These are phyloP conservation scores for Trichosanthes truncata DNA, from an alignment of 306 rosid genomes.

Conservation along the genomic window DNA sequence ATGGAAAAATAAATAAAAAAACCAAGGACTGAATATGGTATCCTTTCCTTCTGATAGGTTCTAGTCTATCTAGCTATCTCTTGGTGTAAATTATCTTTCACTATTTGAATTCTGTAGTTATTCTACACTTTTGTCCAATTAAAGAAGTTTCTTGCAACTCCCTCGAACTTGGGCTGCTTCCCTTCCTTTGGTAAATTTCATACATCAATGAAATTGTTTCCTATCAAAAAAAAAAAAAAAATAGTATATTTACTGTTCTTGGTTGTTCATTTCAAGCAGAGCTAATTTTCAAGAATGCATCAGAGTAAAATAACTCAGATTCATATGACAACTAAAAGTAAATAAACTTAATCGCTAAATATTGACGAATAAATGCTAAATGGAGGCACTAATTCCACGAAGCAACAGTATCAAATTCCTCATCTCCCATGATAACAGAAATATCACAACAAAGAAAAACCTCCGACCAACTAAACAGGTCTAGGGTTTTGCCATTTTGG, in stretches of 20 bases:
- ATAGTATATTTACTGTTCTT: background rate
- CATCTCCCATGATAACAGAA: background rate
- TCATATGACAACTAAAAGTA: background rate
- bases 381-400: background rate
- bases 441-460: background rate
- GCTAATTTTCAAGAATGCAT: background rate
- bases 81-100: background rate
- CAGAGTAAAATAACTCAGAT: background rate
- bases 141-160: background rate
- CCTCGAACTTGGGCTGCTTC: background rate
- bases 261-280: background rate
- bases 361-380: background rate
- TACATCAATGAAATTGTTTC: too few relatives aligned
- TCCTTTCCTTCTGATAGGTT: background rate
- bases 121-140: background rate
- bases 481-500: slow-evolving; percentile 8
- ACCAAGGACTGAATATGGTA: background rate
- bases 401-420: background rate
- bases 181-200: background rate
- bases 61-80: background rate
- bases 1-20: background rate
- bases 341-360: background rate
- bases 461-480: background rate
- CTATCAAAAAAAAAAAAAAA: too few relatives aligned
- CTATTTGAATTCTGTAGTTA: background rate